Base-by-base conservation (phyloP, 129 eudicot genomes). In the Deinandra increscens region DNA sequence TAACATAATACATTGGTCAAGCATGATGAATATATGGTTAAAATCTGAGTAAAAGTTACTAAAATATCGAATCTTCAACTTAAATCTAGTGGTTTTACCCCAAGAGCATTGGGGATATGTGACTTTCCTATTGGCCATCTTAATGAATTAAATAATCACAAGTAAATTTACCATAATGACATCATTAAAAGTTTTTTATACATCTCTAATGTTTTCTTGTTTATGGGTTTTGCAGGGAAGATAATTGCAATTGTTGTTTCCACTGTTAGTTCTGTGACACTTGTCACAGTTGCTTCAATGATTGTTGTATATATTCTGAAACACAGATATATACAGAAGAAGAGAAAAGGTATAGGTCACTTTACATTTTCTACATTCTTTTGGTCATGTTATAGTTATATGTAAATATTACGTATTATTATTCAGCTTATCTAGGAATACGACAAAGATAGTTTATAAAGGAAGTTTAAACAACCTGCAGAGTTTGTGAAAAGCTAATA, bases 281-380 rank as follows among this genome's bases (percentile, higher is more conserved):
- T 90, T 80, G 38, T 87, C 54, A 59, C 65, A n/a, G 82, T 82
- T 18, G 95, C 85, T 14, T 55, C 58, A 13, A 69, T 70, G 22
- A 78, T 84, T 72, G 84, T 68, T 54, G 53, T 62, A 20, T 84
- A 90, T 63, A 59, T 81, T 8, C 63, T 91, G 85, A 84, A 71
- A 51, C 76, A 51, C 42, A 78, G 82, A 68, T 60, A 15, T 19
- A 75, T 86, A 54, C 77, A 86, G 66, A 67, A 81, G 74, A 58
- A 58, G 41, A 29, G 64, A 29, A 58, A 58, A 58, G 64, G 64
- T 58, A 58, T 5, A 58, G 29, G 39, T 19, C 38, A 13, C 18
- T 26, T 12, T 26, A 29, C 39, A 58, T 12, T 11, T n/a, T 58
- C 63, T 58, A 29, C 19, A 38, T 15, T 7, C 64, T 33, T 23